These are phyloP conservation scores for Beverwykella pulmonaria DNA, from an alignment of 495 filamentous ascomycete species.

Conservation along the genomic window DNA sequence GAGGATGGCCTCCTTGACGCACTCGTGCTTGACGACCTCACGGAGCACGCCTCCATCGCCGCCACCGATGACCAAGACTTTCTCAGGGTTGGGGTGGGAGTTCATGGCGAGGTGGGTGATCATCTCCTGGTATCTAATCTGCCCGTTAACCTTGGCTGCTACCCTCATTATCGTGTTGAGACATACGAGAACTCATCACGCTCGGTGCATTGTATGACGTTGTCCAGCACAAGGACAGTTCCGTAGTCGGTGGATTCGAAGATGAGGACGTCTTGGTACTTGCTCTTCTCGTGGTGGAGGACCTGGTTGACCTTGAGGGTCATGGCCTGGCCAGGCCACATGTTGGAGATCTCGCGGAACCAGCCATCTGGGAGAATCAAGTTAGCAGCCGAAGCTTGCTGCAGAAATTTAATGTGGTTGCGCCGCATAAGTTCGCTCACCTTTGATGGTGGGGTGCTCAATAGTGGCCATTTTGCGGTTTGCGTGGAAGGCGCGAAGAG, in stretches of 20 bases:
- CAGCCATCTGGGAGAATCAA: slow-evolving; percentile 75
- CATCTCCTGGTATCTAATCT: slow-evolving; percentile 95
- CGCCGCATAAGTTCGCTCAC: slow-evolving; percentile 44
- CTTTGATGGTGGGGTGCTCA: slow-evolving; percentile 65
- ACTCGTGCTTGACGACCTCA: slow-evolving; percentile 97
- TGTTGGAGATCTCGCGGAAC: slow-evolving; percentile 96
- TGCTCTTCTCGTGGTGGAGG: slow-evolving; percentile 97
- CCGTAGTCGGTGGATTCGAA: slow-evolving; percentile 97
- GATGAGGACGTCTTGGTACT: slow-evolving; percentile 98
- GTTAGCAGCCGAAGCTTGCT: slow-evolving; percentile 11
- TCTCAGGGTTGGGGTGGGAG: slow-evolving; percentile 96
- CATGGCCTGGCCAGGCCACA: slow-evolving; percentile 99
- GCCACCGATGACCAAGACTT: slow-evolving; percentile 95
- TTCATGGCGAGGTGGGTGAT: slow-evolving; percentile 99
- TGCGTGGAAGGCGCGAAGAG: not conserved
- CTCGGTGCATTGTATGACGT: slow-evolving; percentile 98
- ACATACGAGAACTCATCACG: slow-evolving; percentile 90
- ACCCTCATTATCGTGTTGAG: slow-evolving; percentile 30
- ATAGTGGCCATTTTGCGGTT: slow-evolving; percentile 51
- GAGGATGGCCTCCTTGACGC: slow-evolving; percentile 83
- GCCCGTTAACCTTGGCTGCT: slow-evolving; percentile 1
- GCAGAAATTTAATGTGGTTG: no score
- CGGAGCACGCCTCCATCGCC: slow-evolving; percentile 96
- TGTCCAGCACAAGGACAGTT: slow-evolving; percentile 96
- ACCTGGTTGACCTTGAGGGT: slow-evolving; percentile 96